Evolutionary conservation across 441 rosid genomes (phyloP).

Genomic region (Gossypium trilobum): DNA sequence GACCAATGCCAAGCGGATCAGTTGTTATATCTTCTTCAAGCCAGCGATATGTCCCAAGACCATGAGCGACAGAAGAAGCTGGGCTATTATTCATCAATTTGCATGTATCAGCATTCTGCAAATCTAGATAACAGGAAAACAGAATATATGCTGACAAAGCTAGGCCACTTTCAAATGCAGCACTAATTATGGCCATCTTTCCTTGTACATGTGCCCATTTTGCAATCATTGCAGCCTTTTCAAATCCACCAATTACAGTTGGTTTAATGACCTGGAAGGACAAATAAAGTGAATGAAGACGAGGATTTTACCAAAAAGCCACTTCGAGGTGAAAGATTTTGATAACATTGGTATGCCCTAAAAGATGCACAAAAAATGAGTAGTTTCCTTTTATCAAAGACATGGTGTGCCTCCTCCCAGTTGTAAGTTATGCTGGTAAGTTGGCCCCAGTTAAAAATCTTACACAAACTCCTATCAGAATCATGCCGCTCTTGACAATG

Average conservation of each 20-base stretch:
- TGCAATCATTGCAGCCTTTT: constrained; percentile 68
- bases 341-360: background rate
- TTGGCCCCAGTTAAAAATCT: background rate
- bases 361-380: background rate
- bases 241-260: constrained; percentile 87
- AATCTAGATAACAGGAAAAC: constrained; percentile 64
- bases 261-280: constrained; percentile 75
- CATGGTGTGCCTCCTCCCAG: background rate
- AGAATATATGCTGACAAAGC: constrained; percentile 63
- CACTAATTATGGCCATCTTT: constrained; percentile 85
- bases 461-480: background rate
- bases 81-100: constrained; percentile 29
- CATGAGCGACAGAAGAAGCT: constrained; percentile 59
- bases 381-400: background rate
- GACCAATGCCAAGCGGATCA: constrained; percentile 42
- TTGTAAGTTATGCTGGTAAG: background rate
- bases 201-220: constrained; percentile 77
- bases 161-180: constrained; percentile 80
- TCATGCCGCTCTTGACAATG: background rate
- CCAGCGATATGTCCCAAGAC: constrained; percentile 90
- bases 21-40: constrained; percentile 67
- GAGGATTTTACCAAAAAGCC: constrained; percentile 1
- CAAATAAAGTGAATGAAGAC: constrained; percentile 14
- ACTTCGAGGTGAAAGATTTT: background rate
- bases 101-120: constrained; percentile 41